A percentile compares a stretch with the other conserved stretches of the same genome.
phyloP scores from a whole-genome alignment of 371 early-diverging fungal species.

The Blakeslea trispora region DNA sequence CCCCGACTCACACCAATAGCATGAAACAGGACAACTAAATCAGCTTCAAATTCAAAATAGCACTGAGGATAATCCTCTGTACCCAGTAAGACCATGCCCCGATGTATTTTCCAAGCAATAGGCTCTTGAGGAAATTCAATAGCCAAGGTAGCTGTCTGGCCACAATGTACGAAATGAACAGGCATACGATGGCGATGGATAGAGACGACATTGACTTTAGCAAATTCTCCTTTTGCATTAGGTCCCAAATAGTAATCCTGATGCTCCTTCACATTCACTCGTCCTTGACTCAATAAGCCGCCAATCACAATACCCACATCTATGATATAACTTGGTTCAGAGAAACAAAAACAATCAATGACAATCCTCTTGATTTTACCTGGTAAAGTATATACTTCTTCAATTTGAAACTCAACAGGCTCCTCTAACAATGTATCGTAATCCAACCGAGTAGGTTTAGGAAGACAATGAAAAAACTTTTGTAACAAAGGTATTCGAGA shows the following conservation, averaged over 20 bases:
- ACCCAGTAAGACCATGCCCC: conserved; percentile 86
- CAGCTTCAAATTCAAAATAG: conserved; percentile 82
- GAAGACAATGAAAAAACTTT: conserved; percentile 73
- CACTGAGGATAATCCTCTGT: conserved; percentile 47
- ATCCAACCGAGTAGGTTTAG: conserved; percentile 43
- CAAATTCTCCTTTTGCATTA: conserved; percentile 53
- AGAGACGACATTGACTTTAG: conserved; percentile 64
- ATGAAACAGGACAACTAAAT: conserved; percentile 83
- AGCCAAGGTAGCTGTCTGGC: conserved; percentile 85
- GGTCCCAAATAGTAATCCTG: conserved; percentile 56
- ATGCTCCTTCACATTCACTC: conserved; percentile 36
- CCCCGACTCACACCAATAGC: conserved; percentile 60
- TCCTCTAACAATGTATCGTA: conserved; percentile 47
- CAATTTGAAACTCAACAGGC: conserved; percentile 81
- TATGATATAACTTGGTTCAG: conserved; percentile 7
- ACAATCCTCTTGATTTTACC: no score
- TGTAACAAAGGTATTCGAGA: conserved; percentile 75
- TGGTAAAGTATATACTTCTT: conserved; percentile 84
- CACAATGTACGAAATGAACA: conserved; percentile 70
- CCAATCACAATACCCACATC: conserved; percentile 61
- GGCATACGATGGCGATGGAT: conserved; percentile 88
- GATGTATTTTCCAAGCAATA: conserved; percentile 59
- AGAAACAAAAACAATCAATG: no score
- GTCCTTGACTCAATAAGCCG: conserved; percentile 55
- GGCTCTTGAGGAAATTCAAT: conserved; percentile 42